Base-by-base conservation (phyloP, 2,329 filamentous ascomycete species). In the Calonectria crousiana region DNA sequence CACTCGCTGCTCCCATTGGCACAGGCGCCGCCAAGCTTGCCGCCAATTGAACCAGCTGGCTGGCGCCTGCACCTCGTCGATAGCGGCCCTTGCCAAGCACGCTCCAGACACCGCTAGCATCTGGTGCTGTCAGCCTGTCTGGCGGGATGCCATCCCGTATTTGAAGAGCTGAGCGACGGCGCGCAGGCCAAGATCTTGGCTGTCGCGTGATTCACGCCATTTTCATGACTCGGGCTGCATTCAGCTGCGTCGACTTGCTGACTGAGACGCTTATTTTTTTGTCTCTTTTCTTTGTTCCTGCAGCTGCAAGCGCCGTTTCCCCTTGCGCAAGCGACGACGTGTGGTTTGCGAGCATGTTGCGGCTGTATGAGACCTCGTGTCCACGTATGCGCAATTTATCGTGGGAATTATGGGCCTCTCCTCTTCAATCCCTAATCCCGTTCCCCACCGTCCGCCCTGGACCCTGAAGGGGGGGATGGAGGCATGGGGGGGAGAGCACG, bases 331-430 rank as follows among this genome's bases (percentile, higher is more conserved):
- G 28, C 30, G 28, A 34, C 28, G 52, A 16, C 52, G 8, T 11
- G 28, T 56, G 56, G 34, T 23, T 60, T 36, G 23, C 14, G 3
- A 20, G 23, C 32, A 10, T 23, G 23, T 14, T 26, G 36, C 56
- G 23, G 34, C 56, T 41, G 13, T 28, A 4, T 9, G 56, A 9
- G 5, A 41, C 56, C 26, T 34, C 56, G 23, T 62, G 56, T 62
- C 56, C 56, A 62, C 56, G 56, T 62, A 62, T 62, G 56, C 56
- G 56, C 36, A 62, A 62, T 62, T 62, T 62, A 62, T 62, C 56
- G 56, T 26, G 38, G 56, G n/a, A 62, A 41, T 62, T 62, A 23
- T 41, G 56, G 56, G 56, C 34, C 34, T 6, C 14, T 6, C 18
- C n/a, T n/a, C 44, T n/a, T n/a, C 9, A 47, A 47, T 47, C 44